phyloP scores from a whole-genome alignment of 179 eudicot genomes.

The Beta macrorhiza region DNA sequence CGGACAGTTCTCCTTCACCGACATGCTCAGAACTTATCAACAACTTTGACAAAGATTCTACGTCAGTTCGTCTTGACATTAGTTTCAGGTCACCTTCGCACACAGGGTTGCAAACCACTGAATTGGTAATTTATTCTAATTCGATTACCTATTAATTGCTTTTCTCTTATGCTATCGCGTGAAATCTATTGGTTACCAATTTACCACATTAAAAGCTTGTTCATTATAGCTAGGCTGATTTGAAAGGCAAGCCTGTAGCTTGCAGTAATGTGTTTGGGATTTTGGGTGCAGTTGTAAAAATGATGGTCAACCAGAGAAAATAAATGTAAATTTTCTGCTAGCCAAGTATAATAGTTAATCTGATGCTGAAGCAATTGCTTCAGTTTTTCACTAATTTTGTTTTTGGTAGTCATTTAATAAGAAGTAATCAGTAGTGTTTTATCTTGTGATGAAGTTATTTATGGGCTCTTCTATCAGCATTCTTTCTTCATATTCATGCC shows the following conservation, averaged over 20 bases:
- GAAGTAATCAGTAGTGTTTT: not conserved
- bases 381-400: not conserved
- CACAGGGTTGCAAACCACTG: slow-evolving; percentile 93
- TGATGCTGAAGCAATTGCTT: slow-evolving; percentile 1
- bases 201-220: not conserved
- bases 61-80: slow-evolving; percentile 84
- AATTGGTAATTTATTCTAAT: slow-evolving; percentile 53
- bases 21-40: slow-evolving; percentile 34
- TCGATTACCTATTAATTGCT: slow-evolving; percentile 1
- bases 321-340: not conserved
- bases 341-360: not conserved
- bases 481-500: slow-evolving; percentile 2
- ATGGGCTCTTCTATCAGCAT: not conserved
- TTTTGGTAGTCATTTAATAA: not conserved
- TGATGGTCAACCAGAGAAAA: not conserved
- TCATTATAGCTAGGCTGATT: not conserved
- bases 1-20: slow-evolving; percentile 41
- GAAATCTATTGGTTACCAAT: slow-evolving; percentile 2
- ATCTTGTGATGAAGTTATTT: not conserved
- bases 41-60: slow-evolving; percentile 42
- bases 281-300: not conserved
- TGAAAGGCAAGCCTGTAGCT: not conserved
- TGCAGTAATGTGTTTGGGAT: not conserved
- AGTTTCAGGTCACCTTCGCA: slow-evolving; percentile 96
- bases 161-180: slow-evolving; percentile 6